Percentiles rank a stretch among this genome's conserved stretches.
Conservation (phyloP, 108 stramenopile species). For the Ochromonas danica region DNA sequence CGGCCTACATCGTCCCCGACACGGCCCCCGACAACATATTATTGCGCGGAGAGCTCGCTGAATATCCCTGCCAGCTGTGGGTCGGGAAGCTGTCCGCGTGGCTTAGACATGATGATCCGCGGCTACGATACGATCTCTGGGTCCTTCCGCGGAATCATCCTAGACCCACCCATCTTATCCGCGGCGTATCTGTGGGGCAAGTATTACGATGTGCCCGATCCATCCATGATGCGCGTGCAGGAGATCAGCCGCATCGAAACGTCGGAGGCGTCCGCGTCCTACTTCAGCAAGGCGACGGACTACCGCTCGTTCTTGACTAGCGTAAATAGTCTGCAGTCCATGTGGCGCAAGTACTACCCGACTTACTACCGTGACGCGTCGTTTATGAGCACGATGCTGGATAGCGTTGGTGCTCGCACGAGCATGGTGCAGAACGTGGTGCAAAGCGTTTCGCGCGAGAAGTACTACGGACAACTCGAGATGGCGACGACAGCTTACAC, state of each 20-base stretch:
- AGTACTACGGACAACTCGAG: constrained; percentile 14
- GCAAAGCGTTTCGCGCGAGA: constrained; percentile 13
- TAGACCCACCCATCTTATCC: constrained; percentile 14
- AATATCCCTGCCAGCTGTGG: constrained; percentile 13
- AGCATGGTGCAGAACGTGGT: constrained; percentile 13
- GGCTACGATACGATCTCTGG: constrained; percentile 13
- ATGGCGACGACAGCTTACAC: constrained; percentile 13
- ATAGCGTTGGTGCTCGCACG: constrained; percentile 13
- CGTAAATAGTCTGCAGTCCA: constrained; percentile 15
- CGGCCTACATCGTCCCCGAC: no score
- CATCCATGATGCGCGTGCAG: constrained; percentile 13
- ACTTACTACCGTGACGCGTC: constrained; percentile 13
- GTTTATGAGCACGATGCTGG: constrained; percentile 14
- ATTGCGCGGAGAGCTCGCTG: constrained; percentile 12
- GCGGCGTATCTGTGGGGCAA: constrained; percentile 12
- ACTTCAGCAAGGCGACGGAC: constrained; percentile 13
- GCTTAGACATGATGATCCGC: constrained; percentile 14
- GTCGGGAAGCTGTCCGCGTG: constrained; percentile 12
- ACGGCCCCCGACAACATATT: no score
- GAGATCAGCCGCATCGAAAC: constrained; percentile 13
- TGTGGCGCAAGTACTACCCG: constrained; percentile 13
- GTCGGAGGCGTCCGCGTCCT: constrained; percentile 12
- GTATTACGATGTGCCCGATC: constrained; percentile 14
- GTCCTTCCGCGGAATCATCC: constrained; percentile 13
- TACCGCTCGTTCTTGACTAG: constrained; percentile 14